phyloP scores from a whole-genome alignment of 164 flowering plant species.

The Dillenia suffruticosa region DNA sequence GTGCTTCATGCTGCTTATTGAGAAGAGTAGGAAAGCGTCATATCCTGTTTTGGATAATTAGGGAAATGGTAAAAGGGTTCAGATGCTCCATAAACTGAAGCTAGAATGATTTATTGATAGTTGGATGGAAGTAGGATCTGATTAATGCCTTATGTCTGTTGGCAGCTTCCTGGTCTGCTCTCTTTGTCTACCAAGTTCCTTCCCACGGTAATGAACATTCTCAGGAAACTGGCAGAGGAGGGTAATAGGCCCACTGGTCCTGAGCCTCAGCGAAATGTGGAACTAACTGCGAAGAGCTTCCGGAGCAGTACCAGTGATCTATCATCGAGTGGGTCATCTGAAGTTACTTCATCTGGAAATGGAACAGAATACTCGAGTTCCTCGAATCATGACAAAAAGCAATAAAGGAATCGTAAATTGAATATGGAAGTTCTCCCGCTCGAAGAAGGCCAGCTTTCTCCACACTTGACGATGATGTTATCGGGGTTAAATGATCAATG shows the following conservation, averaged over 20 bases:
- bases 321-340: slow-evolving; percentile 64
- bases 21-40: no score
- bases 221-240: slow-evolving; percentile 69
- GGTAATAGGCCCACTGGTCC: slow-evolving; percentile 49
- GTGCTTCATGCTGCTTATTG: no score
- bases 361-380: slow-evolving; percentile 54
- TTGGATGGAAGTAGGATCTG: background rate
- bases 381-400: slow-evolving; percentile 35
- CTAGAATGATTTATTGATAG: background rate
- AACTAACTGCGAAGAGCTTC: slow-evolving; percentile 28
- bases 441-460: slow-evolving; percentile 9
- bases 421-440: background rate
- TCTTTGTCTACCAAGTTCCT: slow-evolving; percentile 75
- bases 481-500: slow-evolving; percentile 5
- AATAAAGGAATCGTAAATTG: background rate
- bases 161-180: slow-evolving; percentile 89
- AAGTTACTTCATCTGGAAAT: slow-evolving; percentile 31
- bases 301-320: slow-evolving; percentile 25
- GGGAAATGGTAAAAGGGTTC: background rate
- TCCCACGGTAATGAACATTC: slow-evolving; percentile 87
- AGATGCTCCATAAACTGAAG: background rate
- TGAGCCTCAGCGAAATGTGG: slow-evolving; percentile 43
- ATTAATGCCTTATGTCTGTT: slow-evolving; percentile 1
- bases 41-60: no score
- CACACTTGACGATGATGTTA: background rate